Base-by-base conservation (phyloP, 2,329 filamentous ascomycete genomes). In the Aspergillus bombycis region DNA sequence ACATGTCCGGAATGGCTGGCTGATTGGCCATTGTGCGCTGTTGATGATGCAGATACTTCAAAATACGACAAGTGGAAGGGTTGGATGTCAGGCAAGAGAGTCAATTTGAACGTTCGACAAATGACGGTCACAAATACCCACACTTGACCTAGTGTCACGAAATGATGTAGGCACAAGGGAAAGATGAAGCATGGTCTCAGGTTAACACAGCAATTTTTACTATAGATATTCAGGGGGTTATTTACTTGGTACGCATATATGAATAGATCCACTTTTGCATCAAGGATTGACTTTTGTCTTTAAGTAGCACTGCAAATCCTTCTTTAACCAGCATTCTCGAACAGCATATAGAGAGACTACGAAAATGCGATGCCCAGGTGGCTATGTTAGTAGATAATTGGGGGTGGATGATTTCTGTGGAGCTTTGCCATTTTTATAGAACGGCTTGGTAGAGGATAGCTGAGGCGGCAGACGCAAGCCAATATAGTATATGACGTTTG, bases 51-150 rank as follows among this genome's bases (percentile, higher is more conserved):
- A 28, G 65, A 69, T 36, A 63, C 68, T 21, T 64, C 67, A 6
- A 82, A 77, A 50, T 93, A 86, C 72, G 83, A 87, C 57, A 82
- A 83, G 46, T 97, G 93, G 92, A 86, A 83, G 68, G 92, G 91
- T 1, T 98, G 94, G 94, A 94, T 98, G 91, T 81, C 81, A 65
- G 88, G 86, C 55, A 97, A 97, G 80, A 85, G 94, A 66, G 88
- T 98, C 71, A 98, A 98, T 75, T 75, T 98, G 55, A 98, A 98
- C 76, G 91, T 97, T 11, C 85, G 94, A 66, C 94, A 98, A 79
- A 96, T 97, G 90, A 30, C 46, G 11, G 34, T 55, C 30, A 23
- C n/a, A n/a, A 12, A 26, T 38, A 32, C 19, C 9, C 48, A 52
- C 16, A 32, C 28, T 12, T 52, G 28, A 52, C 34, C 48, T 21